phyloP scores from a whole-genome alignment of 139 green algal genomes.

The Coccomyxa sp. region DNA sequence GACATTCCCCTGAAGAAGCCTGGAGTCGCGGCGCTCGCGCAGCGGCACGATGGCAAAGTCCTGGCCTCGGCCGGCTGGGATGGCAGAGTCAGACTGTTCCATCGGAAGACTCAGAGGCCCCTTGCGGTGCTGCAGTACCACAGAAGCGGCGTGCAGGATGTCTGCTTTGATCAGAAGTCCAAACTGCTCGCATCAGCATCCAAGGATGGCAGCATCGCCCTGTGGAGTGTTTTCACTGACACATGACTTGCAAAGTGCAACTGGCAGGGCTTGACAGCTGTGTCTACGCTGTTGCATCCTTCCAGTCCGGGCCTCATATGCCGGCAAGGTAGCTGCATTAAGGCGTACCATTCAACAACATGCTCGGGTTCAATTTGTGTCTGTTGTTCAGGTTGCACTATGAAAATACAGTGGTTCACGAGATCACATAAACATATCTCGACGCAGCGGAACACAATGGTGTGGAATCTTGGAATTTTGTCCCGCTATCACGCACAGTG shows the following conservation, averaged over 20 bases:
- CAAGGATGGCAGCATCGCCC: conserved; percentile 42
- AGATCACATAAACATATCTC: no score
- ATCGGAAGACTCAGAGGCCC: conserved; percentile 22
- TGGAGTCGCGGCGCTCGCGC: conserved; percentile 32
- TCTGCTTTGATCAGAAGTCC: conserved; percentile 31
- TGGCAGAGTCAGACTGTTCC: conserved; percentile 44
- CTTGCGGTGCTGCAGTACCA: conserved; percentile 60
- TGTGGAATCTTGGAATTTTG: no score
- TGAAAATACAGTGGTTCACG: no score
- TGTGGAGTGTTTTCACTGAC: conserved; percentile 37
- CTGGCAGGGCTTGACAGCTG: no score
- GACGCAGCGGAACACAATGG: no score
- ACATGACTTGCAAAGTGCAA: background rate
- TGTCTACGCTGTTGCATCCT: no score
- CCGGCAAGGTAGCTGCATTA: no score
- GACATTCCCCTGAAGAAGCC: conserved; percentile 18
- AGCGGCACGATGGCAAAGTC: conserved; percentile 43
- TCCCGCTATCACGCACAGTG: no score
- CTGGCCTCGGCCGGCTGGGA: conserved; percentile 58
- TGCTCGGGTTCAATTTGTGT: no score
- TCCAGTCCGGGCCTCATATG: no score
- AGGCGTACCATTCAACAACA: no score
- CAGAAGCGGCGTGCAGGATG: conserved; percentile 17
- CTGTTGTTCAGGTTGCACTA: no score
- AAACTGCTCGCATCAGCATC: conserved; percentile 37